Evolutionary conservation across 148 eudicot genomes (phyloP).

Genomic region (Diospyros lotus): DNA sequence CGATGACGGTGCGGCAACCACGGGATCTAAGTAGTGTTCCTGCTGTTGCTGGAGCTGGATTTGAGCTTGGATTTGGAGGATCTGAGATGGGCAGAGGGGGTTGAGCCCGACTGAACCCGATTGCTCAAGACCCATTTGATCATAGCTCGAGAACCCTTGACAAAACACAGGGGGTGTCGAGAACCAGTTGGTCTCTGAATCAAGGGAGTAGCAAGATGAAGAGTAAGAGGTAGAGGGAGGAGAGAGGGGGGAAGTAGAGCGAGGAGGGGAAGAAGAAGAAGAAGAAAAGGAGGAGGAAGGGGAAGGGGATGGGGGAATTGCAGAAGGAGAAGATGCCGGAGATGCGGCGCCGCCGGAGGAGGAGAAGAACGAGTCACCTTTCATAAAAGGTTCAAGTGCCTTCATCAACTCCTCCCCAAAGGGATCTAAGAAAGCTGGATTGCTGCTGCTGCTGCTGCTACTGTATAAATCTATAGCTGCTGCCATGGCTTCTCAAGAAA

Average conservation of each 20-base stretch:
- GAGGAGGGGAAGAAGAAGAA: too few species aligned
- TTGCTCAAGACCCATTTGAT: conserved; percentile 22
- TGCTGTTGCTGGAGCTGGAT: conserved; percentile 33
- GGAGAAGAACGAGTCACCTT: conserved; percentile 29
- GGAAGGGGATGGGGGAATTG: not conserved
- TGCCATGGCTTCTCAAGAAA: conserved; percentile 31
- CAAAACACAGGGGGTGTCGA: conserved; percentile 23
- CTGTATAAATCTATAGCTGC: conserved; percentile 42
- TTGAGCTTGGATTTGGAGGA: conserved; percentile 43
- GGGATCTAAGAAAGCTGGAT: conserved; percentile 35
- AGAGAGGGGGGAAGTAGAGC: too few species aligned
- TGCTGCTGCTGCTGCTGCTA: conserved; percentile 32
- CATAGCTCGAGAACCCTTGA: conserved; percentile 25
- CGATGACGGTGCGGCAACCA: conserved; percentile 3
- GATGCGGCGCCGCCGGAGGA: conserved; percentile 19
- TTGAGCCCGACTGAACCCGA: conserved; percentile 31
- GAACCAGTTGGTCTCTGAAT: conserved; percentile 17
- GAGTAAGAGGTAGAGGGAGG: conserved; percentile 2
- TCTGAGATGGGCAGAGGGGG: conserved; percentile 36
- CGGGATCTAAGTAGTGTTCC: conserved; percentile 12
- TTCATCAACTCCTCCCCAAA: conserved; percentile 53
- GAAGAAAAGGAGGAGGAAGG: too few species aligned
- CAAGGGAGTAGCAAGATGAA: not conserved
- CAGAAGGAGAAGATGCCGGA: not conserved
- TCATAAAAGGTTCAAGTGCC: conserved; percentile 68